Evolutionary conservation across 1,284 basidiomycete species (phyloP).

Genomic region (Moesziomyces antarcticus): DNA sequence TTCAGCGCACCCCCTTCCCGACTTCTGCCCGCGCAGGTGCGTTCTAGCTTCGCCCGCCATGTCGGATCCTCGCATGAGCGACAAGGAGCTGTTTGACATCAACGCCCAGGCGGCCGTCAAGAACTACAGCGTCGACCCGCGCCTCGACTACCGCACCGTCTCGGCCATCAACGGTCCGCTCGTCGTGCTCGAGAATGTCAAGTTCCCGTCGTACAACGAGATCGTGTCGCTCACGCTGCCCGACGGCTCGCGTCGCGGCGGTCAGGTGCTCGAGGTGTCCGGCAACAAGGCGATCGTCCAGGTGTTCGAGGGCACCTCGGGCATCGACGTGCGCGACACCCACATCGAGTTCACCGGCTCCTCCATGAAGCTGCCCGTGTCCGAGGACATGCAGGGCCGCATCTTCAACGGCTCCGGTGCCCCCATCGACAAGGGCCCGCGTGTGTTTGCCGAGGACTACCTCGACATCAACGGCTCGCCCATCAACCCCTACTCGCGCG

Average conservation of each 20-base stretch:
- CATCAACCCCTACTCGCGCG: conserved; percentile 98
- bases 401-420: conserved; percentile 99
- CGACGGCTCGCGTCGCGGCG: conserved; percentile 92
- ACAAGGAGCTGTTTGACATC: conserved; percentile 81
- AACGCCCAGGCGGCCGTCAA: conserved; percentile 82
- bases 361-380: conserved; percentile 98
- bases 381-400: conserved; percentile 99
- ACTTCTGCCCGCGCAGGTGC: conserved; percentile 5
- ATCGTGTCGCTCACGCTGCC: conserved; percentile 96
- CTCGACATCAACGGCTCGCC: conserved; percentile 99
- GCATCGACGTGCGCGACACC: conserved; percentile 95
- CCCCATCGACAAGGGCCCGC: conserved; percentile 97
- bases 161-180: conserved; percentile 92
- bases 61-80: conserved; percentile 69
- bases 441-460: conserved; percentile 99
- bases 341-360: conserved; percentile 98
- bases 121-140: conserved; percentile 77
- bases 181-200: conserved; percentile 98
- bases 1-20: neutral
- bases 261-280: conserved; percentile 97
- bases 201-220: conserved; percentile 99
- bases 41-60: conserved; percentile 21
- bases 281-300: conserved; percentile 99
- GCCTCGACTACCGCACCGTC: conserved; percentile 94
- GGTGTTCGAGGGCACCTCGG: conserved; percentile 96